These are phyloP conservation scores for Rhododendron simsii DNA, from an alignment of 148 eudicot species.

Conservation along the genomic window DNA sequence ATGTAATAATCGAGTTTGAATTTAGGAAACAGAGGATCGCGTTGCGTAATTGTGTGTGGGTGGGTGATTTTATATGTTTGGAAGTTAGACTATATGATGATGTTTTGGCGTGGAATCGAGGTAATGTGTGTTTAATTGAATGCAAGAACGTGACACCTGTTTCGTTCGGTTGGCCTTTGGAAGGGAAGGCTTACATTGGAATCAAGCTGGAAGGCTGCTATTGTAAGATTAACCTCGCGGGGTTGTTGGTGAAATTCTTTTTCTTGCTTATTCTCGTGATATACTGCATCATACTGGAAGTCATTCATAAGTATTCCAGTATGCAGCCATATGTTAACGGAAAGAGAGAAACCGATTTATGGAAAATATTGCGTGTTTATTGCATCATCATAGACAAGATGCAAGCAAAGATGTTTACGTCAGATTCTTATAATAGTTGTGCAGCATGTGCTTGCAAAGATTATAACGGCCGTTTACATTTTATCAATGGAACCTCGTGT, in stretches of 20 bases:
- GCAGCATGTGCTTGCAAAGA: neutral
- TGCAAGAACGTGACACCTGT: neutral
- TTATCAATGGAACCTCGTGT: neutral
- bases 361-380: neutral
- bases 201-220: neutral
- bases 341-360: neutral
- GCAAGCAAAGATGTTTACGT: neutral
- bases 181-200: neutral
- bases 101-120: neutral
- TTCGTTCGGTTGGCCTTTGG: neutral
- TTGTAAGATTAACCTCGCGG: neutral
- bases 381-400: neutral
- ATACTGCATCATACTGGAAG: neutral
- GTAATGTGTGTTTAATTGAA: neutral
- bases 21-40: neutral
- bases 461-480: neutral
- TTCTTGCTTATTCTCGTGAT: neutral
- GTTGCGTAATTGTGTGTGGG: neutral
- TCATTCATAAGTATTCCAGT: neutral
- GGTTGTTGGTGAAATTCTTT: neutral
- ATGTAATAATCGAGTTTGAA: neutral
- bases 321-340: neutral
- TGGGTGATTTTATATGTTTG: neutral
- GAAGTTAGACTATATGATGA: neutral
- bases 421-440: no score